These are phyloP conservation scores for Vitellaria paradoxa DNA, from an alignment of 179 eudicot genomes.

Conservation along the genomic window DNA sequence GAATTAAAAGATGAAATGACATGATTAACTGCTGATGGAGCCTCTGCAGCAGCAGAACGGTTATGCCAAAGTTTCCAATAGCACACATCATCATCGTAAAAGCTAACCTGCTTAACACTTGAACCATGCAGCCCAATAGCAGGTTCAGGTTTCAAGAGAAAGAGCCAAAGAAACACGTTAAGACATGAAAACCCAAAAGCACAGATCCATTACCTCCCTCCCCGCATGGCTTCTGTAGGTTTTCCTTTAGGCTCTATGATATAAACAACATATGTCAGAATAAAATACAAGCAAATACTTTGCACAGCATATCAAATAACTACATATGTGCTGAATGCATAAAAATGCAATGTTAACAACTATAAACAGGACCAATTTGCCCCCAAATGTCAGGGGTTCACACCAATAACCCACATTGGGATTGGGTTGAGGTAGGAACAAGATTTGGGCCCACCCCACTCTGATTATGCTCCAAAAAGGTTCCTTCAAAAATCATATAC, in stretches of 20 bases:
- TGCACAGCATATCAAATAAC: background rate
- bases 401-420: background rate
- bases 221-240: slow-evolving; percentile 91
- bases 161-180: background rate
- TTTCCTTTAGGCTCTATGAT: slow-evolving; percentile 71
- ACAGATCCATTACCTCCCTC: slow-evolving; percentile 70
- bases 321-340: background rate
- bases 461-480: background rate
- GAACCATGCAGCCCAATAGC: slow-evolving; percentile 25
- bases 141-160: slow-evolving; percentile 22
- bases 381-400: background rate
- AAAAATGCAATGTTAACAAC: background rate
- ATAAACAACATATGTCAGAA: slow-evolving; percentile 16
- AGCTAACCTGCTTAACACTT: slow-evolving; percentile 96
- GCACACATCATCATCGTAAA: slow-evolving; percentile 93
- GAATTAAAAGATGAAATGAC: slow-evolving; percentile 63
- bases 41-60: slow-evolving; percentile 92
- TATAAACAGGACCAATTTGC: background rate
- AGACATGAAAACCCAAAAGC: slow-evolving; percentile 18
- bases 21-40: slow-evolving; percentile 76
- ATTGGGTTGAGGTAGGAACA: background rate
- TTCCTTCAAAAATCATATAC: background rate
- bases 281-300: slow-evolving; percentile 6
- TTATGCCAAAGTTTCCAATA: slow-evolving; percentile 85
- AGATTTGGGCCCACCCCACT: background rate